Conservation (phyloP, 495 filamentous ascomycete genomes). For the Hypoxylon trugodes region DNA sequence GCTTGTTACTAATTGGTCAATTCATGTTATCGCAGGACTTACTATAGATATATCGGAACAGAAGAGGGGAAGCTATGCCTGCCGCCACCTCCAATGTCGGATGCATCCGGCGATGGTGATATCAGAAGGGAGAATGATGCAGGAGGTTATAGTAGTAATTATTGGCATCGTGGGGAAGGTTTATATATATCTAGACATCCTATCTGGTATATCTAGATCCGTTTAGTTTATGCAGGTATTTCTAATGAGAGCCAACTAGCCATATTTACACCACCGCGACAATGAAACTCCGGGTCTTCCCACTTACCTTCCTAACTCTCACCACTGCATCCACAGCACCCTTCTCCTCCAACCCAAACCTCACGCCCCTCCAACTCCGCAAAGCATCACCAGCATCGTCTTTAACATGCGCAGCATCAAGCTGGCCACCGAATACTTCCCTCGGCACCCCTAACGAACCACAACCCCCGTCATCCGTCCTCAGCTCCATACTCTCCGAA, state of each 20-base stretch:
- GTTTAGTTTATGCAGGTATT: too few relatives aligned
- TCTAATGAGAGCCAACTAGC: too few relatives aligned
- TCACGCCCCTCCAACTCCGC: slow-evolving; percentile 5
- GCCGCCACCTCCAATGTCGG: not conserved
- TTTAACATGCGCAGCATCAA: slow-evolving; percentile 38
- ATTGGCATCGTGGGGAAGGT: slow-evolving; percentile 23
- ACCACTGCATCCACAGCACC: slow-evolving; percentile 23
- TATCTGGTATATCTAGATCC: too few relatives aligned
- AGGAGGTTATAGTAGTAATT: slow-evolving; percentile 1
- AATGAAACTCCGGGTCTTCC: too few relatives aligned
- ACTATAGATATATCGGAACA: not conserved
- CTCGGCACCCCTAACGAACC: slow-evolving; percentile 49
- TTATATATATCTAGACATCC: too few relatives aligned
- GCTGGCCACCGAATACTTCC: slow-evolving; percentile 42
- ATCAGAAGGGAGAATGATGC: slow-evolving; percentile 21
- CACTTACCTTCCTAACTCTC: too few relatives aligned
- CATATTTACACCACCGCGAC: too few relatives aligned
- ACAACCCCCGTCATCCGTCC: slow-evolving; percentile 55
- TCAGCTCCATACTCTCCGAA: slow-evolving; percentile 51
- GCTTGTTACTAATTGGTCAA: slow-evolving; percentile 13
- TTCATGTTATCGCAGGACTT: slow-evolving; percentile 13
- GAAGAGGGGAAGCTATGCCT: not conserved
- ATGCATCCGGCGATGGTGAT: slow-evolving; percentile 22
- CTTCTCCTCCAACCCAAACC: slow-evolving; percentile 31
- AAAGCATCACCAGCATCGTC: not conserved